These are phyloP conservation scores for Kwoniella sp. DNA, from an alignment of 768 basidiomycete genomes.

Conservation along the genomic window DNA sequence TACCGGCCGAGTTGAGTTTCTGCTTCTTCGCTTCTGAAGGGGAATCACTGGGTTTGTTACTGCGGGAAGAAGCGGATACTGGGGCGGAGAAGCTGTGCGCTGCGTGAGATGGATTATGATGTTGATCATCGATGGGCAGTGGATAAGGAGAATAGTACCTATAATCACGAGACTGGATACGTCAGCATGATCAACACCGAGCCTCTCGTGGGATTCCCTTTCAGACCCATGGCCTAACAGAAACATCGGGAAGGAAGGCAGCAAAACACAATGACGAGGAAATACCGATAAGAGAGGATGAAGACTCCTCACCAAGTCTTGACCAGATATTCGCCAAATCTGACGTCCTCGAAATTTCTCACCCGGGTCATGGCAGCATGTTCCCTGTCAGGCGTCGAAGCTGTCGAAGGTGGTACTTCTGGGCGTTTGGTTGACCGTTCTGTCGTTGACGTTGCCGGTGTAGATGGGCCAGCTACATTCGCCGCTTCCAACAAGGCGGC, in stretches of 20 bases:
- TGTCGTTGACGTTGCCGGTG: not conserved
- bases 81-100: not conserved
- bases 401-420: slow-evolving; percentile 19
- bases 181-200: not conserved
- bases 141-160: slow-evolving; percentile 97
- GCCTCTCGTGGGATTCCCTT: too few relatives aligned
- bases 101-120: not conserved
- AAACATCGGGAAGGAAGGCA: too few relatives aligned
- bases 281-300: not conserved
- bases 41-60: slow-evolving; percentile 3
- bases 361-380: slow-evolving; percentile 47
- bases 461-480: slow-evolving; percentile 2
- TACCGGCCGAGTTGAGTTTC: slow-evolving; percentile 2
- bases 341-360: slow-evolving; percentile 81
- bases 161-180: not conserved
- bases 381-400: slow-evolving; percentile 43
- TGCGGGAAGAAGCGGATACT: slow-evolving; percentile 5
- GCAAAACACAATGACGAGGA: not conserved
- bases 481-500: not conserved
- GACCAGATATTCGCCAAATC: slow-evolving; percentile 82
- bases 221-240: too few relatives aligned
- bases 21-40: slow-evolving; percentile 11
- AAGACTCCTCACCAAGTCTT: slow-evolving; percentile 70
- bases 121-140: slow-evolving; percentile 31
- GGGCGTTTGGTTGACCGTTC: slow-evolving; percentile 4